Percentiles rank a stretch among this genome's conserved stretches.
phyloP scores from a whole-genome alignment of 169 alveolate genomes.

The Plasmodium falciparum region DNA sequence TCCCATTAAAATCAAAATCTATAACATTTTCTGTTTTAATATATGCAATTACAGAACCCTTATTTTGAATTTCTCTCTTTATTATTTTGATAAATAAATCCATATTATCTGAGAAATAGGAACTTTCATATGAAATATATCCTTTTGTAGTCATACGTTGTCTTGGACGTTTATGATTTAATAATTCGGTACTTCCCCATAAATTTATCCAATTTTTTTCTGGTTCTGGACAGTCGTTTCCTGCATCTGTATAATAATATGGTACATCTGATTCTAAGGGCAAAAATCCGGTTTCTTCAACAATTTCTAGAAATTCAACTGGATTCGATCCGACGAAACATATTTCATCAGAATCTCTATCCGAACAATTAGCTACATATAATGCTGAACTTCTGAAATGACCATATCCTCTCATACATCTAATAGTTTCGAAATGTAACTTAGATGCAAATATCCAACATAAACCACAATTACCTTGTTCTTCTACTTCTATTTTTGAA shows the following conservation, averaged over 20 bases:
- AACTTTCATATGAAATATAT: constrained; percentile 17
- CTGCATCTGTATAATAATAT: constrained; percentile 4
- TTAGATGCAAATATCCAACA: constrained; percentile 73
- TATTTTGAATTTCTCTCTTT: constrained; percentile 66
- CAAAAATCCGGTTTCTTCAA: constrained; percentile 15
- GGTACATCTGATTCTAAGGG: constrained; percentile 65
- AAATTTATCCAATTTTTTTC: constrained; percentile 18
- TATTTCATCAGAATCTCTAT: constrained; percentile 10
- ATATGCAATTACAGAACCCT: constrained; percentile 78
- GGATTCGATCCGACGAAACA: constrained; percentile 41
- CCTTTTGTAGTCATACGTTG: background rate
- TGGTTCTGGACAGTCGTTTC: constrained; percentile 10
- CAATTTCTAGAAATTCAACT: constrained; percentile 50
- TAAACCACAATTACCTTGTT: constrained; percentile 70
- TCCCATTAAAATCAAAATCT: constrained; percentile 75
- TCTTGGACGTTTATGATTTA: background rate
- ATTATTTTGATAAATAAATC: constrained; percentile 51
- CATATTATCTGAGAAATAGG: background rate
- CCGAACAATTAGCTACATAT: constrained; percentile 49
- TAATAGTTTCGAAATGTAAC: constrained; percentile 74
- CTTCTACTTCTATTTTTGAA: constrained; percentile 60
- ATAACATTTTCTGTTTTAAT: constrained; percentile 66
- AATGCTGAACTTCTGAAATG: constrained; percentile 61
- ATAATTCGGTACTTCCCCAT: constrained; percentile 33
- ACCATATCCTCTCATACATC: constrained; percentile 77